Base-by-base conservation (phyloP, 2,329 filamentous ascomycete species). In the Coniochaeta hoffmannii region DNA sequence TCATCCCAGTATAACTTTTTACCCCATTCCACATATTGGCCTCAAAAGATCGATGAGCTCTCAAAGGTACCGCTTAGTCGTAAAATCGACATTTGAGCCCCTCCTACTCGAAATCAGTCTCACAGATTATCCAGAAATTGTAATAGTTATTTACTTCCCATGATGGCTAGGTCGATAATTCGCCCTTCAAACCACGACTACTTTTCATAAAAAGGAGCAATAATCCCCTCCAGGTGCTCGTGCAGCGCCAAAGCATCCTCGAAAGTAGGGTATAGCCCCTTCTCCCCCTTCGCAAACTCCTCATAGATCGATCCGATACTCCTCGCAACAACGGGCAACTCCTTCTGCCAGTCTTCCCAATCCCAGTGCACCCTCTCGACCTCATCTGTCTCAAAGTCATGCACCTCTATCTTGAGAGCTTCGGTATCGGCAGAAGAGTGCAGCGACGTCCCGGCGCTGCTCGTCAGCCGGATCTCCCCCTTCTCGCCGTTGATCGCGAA, bases 271-370 rank as follows among this genome's bases (percentile, higher is more conserved):
- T 69, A 71, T 49, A 55, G 55, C 36, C 59, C 62, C 52, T 53
- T 44, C 0, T 64, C 59, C 36, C 61, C 41, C 1, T 64, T 59
- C 8, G 78, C 77, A 68, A 76, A 82, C 1, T 71, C 72, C 61
- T 87, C 82, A 66, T 85, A 86, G 0, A 83, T 61, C 19, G 72
- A 73, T 0, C 74, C 82, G 28, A 86, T 76, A 59, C 75, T 78
- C 53, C 77, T 71, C 1, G 72, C 73, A 3, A 68, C 61, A 1
- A 73, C 34, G 0, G 77, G 73, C 17, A 82, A 57, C 11, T 74
- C 70, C 11, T 73, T 68, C 62, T 77, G 76, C 67, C 74, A 78
- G 3, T 73, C 72, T 14, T 70, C 65, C 70, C 75, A 82, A 8
- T 69, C 65, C 68, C 74, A 76, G 0, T 70, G 60, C 0, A 81